Base-by-base conservation (phyloP, 2,329 filamentous ascomycete species). In the Ophiostoma quercus region DNA sequence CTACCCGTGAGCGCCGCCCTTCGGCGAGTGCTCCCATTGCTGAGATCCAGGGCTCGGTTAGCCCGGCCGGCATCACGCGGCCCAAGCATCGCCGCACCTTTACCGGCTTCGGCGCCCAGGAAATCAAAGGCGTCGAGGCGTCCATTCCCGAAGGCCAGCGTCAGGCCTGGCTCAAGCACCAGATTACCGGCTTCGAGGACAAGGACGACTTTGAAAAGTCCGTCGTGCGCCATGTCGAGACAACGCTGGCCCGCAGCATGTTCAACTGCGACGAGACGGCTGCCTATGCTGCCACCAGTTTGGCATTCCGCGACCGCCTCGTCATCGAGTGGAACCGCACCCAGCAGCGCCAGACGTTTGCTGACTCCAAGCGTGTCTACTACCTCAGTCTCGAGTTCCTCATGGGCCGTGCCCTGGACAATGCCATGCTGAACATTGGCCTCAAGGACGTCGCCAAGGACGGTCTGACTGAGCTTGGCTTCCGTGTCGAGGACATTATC, bases 1-100 rank as follows among this genome's bases (percentile, higher is more conserved):
- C 85, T 68, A 80, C 82, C 57, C 86, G 92, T 74, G 89, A 97
- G 84, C 90, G 94, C 75, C 91, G 87, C 74, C 92, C 91, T 71
- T 96, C 92, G 25, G 90, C 86, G 71, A 88, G 90, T 74, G 92
- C 92, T 75, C 94, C 94, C 66, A 89, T 97, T 75, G 87, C 91
- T 73, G 92, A 97, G 78, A 89, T 98, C 73, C 85, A 92, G 79
- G 94, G 93, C 74, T 90, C 92, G 22, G 88, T 97, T 70, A 90
- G 90, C n/a, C 92, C 93, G 57, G 90, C 89, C 60, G 94, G 96
- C 78, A 89, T 91, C 81, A 88, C 86, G 34, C 87, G 95, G 72
- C 95, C 95, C 65, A 99, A 98, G 83, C 95, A 99, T 83, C 97
- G 92, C 84, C 88, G 95, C 75, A 98, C 94, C n/a, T 91, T 92